These are phyloP conservation scores for Wallemia ichthyophaga DNA, from an alignment of 1,284 basidiomycete genomes.

Conservation along the genomic window DNA sequence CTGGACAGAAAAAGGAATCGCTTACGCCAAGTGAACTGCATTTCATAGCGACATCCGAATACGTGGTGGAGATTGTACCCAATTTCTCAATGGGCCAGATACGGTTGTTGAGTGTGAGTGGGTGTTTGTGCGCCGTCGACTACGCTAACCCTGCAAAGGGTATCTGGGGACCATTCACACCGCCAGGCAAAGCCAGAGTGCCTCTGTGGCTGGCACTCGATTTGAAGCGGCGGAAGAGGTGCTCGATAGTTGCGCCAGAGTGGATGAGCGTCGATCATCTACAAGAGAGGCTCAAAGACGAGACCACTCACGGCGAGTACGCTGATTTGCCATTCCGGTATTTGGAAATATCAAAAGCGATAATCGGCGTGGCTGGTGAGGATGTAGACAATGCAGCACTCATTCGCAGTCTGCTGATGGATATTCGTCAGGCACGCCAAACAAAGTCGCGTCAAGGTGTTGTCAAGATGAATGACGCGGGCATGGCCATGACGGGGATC, in stretches of 20 bases:
- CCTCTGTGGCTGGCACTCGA: constrained; percentile 88
- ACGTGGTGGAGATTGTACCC: constrained; percentile 43
- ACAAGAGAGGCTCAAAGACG: constrained; percentile 21
- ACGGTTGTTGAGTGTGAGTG: constrained; percentile 47
- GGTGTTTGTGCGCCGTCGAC: neutral
- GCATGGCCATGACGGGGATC: constrained; percentile 46
- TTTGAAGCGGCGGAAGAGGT: constrained; percentile 76
- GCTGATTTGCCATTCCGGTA: constrained; percentile 31
- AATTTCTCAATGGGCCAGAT: constrained; percentile 61
- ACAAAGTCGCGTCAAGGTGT: constrained; percentile 70
- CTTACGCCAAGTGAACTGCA: constrained; percentile 51
- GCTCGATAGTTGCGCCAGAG: constrained; percentile 55
- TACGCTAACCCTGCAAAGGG: constrained; percentile 19
- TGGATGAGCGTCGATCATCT: constrained; percentile 66
- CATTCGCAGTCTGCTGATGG: constrained; percentile 58
- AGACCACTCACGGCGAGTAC: constrained; percentile 12
- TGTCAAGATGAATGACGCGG: constrained; percentile 33
- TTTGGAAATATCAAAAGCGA: constrained; percentile 56
- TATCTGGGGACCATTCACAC: constrained; percentile 68
- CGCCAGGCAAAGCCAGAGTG: constrained; percentile 47
- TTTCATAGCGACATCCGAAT: constrained; percentile 48
- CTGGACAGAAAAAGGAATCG: neutral
- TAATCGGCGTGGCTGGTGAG: constrained; percentile 67
- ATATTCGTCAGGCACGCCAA: constrained; percentile 75
- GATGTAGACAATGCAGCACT: constrained; percentile 55